Conservation (phyloP, 257 asterid genomes). For the Catharanthus roseus region DNA sequence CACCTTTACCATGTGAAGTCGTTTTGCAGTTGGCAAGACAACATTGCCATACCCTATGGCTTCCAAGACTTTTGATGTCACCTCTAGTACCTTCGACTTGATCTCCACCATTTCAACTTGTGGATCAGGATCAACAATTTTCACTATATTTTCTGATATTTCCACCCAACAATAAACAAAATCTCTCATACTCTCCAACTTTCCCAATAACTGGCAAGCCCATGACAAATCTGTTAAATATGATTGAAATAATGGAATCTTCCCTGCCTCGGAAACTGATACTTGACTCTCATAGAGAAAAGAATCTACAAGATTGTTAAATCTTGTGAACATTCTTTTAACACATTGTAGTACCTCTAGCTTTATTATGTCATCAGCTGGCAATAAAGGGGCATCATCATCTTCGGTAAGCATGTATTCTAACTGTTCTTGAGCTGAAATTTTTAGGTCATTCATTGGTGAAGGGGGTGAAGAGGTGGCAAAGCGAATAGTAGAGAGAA, state of each 20-base stretch:
- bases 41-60: constrained; percentile 56
- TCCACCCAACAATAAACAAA: constrained; percentile 62
- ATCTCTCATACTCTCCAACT: constrained; percentile 51
- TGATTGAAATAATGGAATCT: constrained; percentile 31
- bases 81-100: constrained; percentile 54
- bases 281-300: constrained; percentile 35
- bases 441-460: constrained; percentile 53
- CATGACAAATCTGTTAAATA: constrained; percentile 57
- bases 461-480: constrained; percentile 66
- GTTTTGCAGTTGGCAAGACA: constrained; percentile 42
- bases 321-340: constrained; percentile 37
- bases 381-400: constrained; percentile 72
- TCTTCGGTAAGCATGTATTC: constrained; percentile 90
- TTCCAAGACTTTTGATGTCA: constrained; percentile 56
- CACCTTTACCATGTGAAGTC: constrained; percentile 43
- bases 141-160: constrained; percentile 39
- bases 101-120: constrained; percentile 23
- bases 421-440: constrained; percentile 80
- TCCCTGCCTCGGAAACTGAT: constrained; percentile 29
- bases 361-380: constrained; percentile 50
- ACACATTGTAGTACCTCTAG: constrained; percentile 42
- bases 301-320: constrained; percentile 41
- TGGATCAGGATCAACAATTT: constrained; percentile 30
- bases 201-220: constrained; percentile 63
- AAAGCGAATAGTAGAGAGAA: constrained; percentile 56